A percentile compares a stretch with the other conserved stretches of the same genome.
Conservation (phyloP, 257 asterid species). For the Nicotiana tabacum region DNA sequence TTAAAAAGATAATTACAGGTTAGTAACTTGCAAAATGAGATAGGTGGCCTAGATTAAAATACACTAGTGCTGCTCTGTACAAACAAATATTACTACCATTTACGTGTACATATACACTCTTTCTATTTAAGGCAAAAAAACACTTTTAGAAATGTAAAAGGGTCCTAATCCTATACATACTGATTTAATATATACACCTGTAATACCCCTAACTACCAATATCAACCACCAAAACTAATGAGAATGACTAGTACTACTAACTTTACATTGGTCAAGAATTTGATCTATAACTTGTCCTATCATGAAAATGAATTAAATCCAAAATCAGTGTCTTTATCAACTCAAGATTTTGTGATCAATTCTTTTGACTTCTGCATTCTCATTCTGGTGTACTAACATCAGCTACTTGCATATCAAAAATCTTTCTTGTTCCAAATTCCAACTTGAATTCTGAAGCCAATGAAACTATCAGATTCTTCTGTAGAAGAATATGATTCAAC, state of each 20-base stretch:
- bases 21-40: too few relatives aligned
- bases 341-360: background rate
- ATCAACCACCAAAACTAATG: background rate
- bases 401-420: background rate
- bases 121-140: background rate
- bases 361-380: background rate
- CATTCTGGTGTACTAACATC: background rate
- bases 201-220: background rate
- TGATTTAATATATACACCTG: background rate
- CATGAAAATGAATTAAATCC: background rate
- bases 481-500: slow-evolving; percentile 42
- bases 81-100: too few relatives aligned
- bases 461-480: slow-evolving; percentile 25
- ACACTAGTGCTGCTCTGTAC: too few relatives aligned
- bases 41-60: too few relatives aligned
- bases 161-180: background rate
- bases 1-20: too few relatives aligned
- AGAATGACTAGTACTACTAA: background rate
- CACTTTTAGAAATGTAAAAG: background rate
- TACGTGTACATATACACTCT: too few relatives aligned
- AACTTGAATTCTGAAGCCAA: slow-evolving; percentile 24
- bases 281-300: slow-evolving; percentile 5
- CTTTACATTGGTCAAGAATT: background rate
- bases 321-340: background rate
- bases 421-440: slow-evolving; percentile 14